A percentile compares a stretch with the other conserved stretches of the same genome.
phyloP scores from a whole-genome alignment of 176 grass and related monocot genomes.

The Musa itinerans region DNA sequence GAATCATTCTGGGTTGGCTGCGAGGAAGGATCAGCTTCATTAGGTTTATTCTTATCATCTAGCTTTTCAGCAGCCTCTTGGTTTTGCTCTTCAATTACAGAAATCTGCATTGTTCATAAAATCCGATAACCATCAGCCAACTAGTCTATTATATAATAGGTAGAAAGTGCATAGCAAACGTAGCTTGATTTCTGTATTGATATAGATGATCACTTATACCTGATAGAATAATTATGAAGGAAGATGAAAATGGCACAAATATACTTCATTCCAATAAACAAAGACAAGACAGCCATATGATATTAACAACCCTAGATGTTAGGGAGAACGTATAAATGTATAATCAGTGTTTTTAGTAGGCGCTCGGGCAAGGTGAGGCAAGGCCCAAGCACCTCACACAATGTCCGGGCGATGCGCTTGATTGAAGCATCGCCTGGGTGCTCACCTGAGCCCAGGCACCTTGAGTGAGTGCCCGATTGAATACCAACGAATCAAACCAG shows the following conservation, averaged over 20 bases:
- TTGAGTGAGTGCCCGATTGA: too few species aligned
- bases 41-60: conserved; percentile 4
- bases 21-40: conserved; percentile 8
- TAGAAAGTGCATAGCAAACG: neutral
- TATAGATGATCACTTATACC: neutral
- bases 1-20: conserved; percentile 1
- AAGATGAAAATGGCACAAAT: neutral
- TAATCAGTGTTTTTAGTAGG: too few species aligned
- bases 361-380: too few species aligned
- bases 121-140: neutral
- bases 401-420: too few species aligned
- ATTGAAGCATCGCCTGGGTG: too few species aligned
- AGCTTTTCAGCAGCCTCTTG: conserved; percentile 7
- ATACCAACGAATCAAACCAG: too few species aligned
- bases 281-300: too few species aligned
- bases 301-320: too few species aligned
- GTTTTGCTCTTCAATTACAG: conserved; percentile 17
- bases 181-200: neutral
- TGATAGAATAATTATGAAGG: neutral
- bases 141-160: neutral
- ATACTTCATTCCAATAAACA: neutral
- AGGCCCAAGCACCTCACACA: too few species aligned
- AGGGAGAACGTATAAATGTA: too few species aligned
- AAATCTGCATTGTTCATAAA: conserved; percentile 15
- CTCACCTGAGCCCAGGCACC: too few species aligned